A percentile compares a stretch with the other conserved stretches of the same genome.
Evolutionary conservation across 2,329 filamentous ascomycete species (phyloP).

Genomic region (Ascochyta rabiei): DNA sequence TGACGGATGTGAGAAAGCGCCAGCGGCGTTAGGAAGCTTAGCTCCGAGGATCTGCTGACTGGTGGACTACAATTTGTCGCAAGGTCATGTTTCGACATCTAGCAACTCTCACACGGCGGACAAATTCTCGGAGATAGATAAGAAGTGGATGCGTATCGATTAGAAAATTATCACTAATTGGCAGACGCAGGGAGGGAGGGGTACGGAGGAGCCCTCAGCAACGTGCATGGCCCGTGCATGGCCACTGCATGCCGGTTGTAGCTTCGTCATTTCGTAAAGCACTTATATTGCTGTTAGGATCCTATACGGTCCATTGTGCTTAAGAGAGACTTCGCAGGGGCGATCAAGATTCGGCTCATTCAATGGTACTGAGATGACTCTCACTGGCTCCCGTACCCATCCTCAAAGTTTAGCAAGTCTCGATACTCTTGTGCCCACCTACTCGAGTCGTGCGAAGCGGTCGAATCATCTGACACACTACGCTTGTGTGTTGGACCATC

Average conservation of each 20-base stretch:
- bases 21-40: background rate
- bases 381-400: constrained; percentile 23
- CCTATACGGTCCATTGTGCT: background rate
- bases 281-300: background rate
- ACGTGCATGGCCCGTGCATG: constrained; percentile 1
- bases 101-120: background rate
- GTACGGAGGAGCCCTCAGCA: background rate
- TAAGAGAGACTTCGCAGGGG: too few relatives aligned
- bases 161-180: background rate
- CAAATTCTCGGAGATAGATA: background rate
- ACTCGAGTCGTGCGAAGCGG: constrained; percentile 23
- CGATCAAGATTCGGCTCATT: background rate
- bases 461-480: constrained; percentile 19
- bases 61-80: background rate
- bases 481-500: constrained; percentile 19
- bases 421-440: constrained; percentile 36
- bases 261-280: background rate
- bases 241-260: background rate
- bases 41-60: background rate
- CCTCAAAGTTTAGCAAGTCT: constrained; percentile 27
- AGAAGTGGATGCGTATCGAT: background rate
- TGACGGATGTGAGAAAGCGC: background rate
- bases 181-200: background rate
- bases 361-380: background rate
- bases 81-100: background rate